phyloP scores from a whole-genome alignment of 108 stramenopile genomes.

The Asterionellopsis glacialis region DNA sequence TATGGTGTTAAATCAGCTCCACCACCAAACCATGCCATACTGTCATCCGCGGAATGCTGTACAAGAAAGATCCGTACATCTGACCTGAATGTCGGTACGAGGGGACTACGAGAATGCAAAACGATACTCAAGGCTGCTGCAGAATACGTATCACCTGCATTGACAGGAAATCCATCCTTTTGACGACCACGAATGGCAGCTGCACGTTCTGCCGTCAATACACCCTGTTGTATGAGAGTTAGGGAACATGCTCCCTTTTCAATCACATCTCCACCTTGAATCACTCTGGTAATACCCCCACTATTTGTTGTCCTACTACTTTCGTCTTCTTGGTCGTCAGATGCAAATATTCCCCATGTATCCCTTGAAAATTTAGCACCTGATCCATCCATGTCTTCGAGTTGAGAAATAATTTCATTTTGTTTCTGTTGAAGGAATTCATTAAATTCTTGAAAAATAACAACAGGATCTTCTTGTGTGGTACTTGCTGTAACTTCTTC shows the following conservation, averaged over 20 bases:
- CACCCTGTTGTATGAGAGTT: constrained; percentile 63
- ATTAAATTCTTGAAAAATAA: constrained; percentile 58
- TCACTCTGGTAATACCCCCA: constrained; percentile 84
- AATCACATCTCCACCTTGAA: constrained; percentile 79
- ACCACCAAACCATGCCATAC: constrained; percentile 70
- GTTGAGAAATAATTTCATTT: constrained; percentile 48
- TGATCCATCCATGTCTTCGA: constrained; percentile 65
- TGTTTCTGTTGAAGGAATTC: constrained; percentile 55
- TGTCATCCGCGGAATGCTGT: constrained; percentile 4
- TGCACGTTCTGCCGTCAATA: constrained; percentile 68
- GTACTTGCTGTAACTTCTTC: too few relatives aligned
- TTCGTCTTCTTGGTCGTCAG: constrained; percentile 17
- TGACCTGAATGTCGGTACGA: constrained; percentile 87
- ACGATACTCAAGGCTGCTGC: constrained; percentile 92
- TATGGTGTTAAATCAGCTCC: constrained; percentile 92
- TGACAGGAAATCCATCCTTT: constrained; percentile 30
- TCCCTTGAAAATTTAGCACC: constrained; percentile 50
- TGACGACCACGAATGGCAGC: constrained; percentile 69
- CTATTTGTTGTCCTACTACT: constrained; percentile 4
- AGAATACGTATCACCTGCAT: constrained; percentile 74
- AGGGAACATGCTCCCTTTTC: constrained; percentile 94
- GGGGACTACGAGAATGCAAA: constrained; percentile 67
- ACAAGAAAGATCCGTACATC: constrained; percentile 86
- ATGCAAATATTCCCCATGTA: constrained; percentile 66
- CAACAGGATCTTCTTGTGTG: too few relatives aligned